A percentile compares a stretch with the other conserved stretches of the same genome.
Evolutionary conservation across 805 yeast genomes (phyloP).

Genomic region (Phaffomyces thermotolerans): DNA sequence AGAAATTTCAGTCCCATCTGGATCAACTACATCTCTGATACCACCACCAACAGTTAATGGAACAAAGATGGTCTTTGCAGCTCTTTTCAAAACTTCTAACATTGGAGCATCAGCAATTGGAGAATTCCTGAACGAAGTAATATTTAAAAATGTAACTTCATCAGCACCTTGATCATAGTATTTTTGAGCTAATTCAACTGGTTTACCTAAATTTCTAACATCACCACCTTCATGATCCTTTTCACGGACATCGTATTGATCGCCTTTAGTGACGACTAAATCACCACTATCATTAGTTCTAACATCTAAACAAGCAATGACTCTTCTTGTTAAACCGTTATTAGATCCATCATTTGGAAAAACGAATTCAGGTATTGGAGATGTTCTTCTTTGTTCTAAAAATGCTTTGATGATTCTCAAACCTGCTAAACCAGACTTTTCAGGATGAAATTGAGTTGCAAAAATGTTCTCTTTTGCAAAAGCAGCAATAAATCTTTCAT

Average conservation of each 20-base stretch:
- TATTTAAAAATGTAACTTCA: conserved; percentile 89
- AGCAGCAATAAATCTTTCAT: conserved; percentile 79
- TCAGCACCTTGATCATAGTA: conserved; percentile 95
- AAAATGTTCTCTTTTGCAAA: conserved; percentile 68
- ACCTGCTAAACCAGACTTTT: conserved; percentile 91
- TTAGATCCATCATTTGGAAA: conserved; percentile 33
- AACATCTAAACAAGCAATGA: conserved; percentile 96
- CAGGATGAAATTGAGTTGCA: conserved; percentile 99
- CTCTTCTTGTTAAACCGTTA: conserved; percentile 76
- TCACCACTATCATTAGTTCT: conserved; percentile 92
- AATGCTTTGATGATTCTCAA: conserved; percentile 68
- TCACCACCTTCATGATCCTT: conserved; percentile 44
- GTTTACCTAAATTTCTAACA: conserved; percentile 93
- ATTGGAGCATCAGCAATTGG: conserved; percentile 92
- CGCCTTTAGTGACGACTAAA: conserved; percentile 96
- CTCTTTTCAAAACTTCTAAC: conserved; percentile 76
- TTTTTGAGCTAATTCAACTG: conserved; percentile 86
- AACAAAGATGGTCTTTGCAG: conserved; percentile 89
- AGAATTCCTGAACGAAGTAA: conserved; percentile 91
- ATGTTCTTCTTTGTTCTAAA: conserved; percentile 33
- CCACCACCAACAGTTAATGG: conserved; percentile 99
- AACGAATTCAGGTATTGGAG: conserved; percentile 13
- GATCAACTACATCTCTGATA: conserved; percentile 82
- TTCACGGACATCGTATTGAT: conserved; percentile 95
- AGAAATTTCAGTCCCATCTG: conserved; percentile 69